Conservation (phyloP, 306 rosid species). For the Lupinus albus region DNA sequence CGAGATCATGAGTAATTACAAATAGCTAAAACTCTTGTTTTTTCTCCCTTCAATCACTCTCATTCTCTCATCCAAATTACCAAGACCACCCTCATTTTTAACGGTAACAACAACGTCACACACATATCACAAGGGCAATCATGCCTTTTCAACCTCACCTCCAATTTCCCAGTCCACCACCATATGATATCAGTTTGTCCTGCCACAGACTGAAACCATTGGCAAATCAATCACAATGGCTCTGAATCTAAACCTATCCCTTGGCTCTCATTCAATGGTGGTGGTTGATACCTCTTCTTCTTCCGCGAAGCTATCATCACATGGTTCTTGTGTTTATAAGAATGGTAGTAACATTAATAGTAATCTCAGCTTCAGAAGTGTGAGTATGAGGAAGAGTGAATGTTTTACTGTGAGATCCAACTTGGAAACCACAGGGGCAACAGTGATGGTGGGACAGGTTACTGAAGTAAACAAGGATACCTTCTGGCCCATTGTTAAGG, state of each 20-base stretch:
- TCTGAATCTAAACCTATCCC: conserved; percentile 49
- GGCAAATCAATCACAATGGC: conserved; percentile 51
- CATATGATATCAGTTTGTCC: neutral
- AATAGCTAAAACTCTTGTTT: too few species aligned
- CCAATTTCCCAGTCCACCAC: neutral
- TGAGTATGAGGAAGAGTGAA: conserved; percentile 26
- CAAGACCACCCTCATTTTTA: conserved; percentile 3
- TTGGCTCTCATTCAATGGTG: conserved; percentile 30
- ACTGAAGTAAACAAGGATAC: conserved; percentile 90
- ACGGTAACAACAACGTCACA: neutral
- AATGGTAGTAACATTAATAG: conserved; percentile 17
- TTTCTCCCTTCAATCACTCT: neutral
- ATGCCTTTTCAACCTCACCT: conserved; percentile 24
- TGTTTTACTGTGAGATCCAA: conserved; percentile 51
- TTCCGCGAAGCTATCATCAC: too few species aligned
- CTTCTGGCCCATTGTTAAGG: conserved; percentile 96
- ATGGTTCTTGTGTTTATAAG: conserved; percentile 1
- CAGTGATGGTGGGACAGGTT: conserved; percentile 71
- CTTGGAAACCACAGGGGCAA: conserved; percentile 72
- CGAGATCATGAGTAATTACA: too few species aligned
- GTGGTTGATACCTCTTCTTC: conserved; percentile 26
- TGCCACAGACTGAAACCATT: neutral
- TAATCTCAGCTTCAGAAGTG: neutral
- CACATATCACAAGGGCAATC: conserved; percentile 29
- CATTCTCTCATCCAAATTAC: conserved; percentile 17